phyloP scores from a whole-genome alignment of 2,329 filamentous ascomycete genomes.

The Chrysosphaeria jannelii region DNA sequence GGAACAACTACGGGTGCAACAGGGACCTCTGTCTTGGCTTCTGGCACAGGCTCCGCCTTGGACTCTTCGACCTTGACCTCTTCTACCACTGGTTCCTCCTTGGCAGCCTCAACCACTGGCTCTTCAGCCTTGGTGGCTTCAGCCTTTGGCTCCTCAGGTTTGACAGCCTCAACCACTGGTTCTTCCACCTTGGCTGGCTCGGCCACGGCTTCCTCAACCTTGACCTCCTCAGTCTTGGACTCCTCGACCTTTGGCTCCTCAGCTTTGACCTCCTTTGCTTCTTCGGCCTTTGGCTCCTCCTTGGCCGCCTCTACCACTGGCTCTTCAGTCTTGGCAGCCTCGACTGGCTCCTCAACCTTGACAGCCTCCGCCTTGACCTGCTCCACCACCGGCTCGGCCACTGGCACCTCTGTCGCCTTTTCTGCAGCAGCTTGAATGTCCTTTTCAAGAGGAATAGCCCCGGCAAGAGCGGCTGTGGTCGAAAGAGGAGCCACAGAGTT shows the following conservation, averaged over 20 bases:
- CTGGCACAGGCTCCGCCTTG: too few species aligned
- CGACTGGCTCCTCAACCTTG: conserved; percentile 25
- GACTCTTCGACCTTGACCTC: not conserved
- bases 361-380: not conserved
- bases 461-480: conserved; percentile 40
- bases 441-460: conserved; percentile 28
- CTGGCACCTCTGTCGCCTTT: not conserved
- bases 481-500: conserved; percentile 21
- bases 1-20: too few species aligned
- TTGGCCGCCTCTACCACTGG: conserved; percentile 25
- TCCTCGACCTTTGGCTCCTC: conserved; percentile 11
- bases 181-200: conserved; percentile 30
- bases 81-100: not conserved
- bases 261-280: conserved; percentile 12
- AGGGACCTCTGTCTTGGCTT: too few species aligned
- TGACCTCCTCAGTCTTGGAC: conserved; percentile 34
- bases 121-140: conserved; percentile 13
- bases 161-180: conserved; percentile 9
- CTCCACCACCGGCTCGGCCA: not conserved
- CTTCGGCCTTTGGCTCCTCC: conserved; percentile 17
- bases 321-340: conserved; percentile 40
- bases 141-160: conserved; percentile 11
- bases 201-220: conserved; percentile 44
- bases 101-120: conserved; percentile 9
- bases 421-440: conserved; percentile 11